Percentiles rank a stretch among this genome's conserved stretches.
These are phyloP conservation scores for Coemansia sp. DNA, from an alignment of 371 early-diverging fungal species.

Conservation along the genomic window DNA sequence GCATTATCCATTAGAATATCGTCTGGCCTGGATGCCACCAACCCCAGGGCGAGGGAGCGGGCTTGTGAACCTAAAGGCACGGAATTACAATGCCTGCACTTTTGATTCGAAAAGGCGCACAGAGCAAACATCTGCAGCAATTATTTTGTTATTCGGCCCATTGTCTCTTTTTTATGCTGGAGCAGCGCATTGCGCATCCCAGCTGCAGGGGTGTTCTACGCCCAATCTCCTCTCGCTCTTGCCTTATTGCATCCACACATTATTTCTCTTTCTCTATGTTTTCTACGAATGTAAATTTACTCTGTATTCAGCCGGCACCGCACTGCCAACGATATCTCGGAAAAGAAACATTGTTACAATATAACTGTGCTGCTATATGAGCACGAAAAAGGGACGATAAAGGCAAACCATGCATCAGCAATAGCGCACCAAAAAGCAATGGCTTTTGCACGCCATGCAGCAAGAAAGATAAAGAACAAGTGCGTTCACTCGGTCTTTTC, in stretches of 20 bases:
- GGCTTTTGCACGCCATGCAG: conserved; percentile 3
- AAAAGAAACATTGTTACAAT: neutral
- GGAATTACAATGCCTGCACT: conserved; percentile 1
- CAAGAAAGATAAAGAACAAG: neutral
- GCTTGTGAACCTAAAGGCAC: no score
- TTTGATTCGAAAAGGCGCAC: neutral
- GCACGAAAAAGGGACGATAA: no score
- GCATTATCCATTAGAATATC: conserved; percentile 5
- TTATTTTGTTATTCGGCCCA: conserved; percentile 6
- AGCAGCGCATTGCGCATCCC: neutral
- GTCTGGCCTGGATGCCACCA: neutral
- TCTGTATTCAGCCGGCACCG: neutral
- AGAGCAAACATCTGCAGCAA: conserved; percentile 8
- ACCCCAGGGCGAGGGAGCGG: neutral
- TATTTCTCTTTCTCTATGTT: conserved; percentile 10
- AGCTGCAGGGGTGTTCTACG: neutral
- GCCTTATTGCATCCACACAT: conserved; percentile 5
- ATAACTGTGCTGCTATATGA: no score
- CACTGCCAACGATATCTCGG: neutral
- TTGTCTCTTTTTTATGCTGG: conserved; percentile 1
- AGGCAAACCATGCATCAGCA: conserved; percentile 2
- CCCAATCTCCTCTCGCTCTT: neutral
- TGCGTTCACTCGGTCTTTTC: conserved; percentile 6
- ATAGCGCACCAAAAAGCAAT: neutral
- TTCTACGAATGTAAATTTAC: conserved; percentile 11